Evolutionary conservation across 176 grass and related monocot genomes (phyloP).

Genomic region (Microstegium vimineum): DNA sequence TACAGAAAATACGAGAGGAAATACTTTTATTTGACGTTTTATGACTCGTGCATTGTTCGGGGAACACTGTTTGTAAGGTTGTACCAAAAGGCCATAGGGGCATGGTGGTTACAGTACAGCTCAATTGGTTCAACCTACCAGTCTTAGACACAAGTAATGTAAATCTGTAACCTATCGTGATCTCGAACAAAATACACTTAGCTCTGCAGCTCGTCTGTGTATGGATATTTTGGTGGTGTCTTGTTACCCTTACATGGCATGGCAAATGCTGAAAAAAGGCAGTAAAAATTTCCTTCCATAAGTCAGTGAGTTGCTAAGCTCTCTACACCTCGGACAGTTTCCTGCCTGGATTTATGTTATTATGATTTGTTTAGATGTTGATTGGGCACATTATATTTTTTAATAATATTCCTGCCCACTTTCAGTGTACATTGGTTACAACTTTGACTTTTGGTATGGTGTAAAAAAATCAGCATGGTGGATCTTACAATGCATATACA

Average conservation of each 20-base stretch:
- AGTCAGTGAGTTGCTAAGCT: not conserved
- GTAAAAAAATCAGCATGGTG: conserved; percentile 69
- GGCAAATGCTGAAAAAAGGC: not conserved
- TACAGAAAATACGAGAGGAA: not conserved
- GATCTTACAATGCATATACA: conserved; percentile 79
- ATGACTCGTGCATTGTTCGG: not conserved
- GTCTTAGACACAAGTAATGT: not conserved
- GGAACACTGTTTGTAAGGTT: not conserved
- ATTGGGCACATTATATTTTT: not conserved
- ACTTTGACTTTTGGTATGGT: conserved; percentile 12
- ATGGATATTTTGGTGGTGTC: not conserved
- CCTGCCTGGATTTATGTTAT: not conserved
- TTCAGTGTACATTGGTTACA: conserved; percentile 1
- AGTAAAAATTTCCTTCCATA: not conserved
- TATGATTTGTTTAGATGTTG: not conserved
- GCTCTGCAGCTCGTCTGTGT: not conserved
- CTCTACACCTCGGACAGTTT: not conserved
- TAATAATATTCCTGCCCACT: not conserved
- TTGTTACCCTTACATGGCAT: not conserved
- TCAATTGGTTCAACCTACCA: not conserved
- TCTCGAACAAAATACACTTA: conserved; percentile 14
- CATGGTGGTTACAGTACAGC: not conserved
- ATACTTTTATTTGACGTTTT: not conserved
- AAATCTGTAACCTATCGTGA: not conserved
- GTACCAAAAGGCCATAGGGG: not conserved